Evolutionary conservation across 768 basidiomycete species (phyloP).

Genomic region (Phallus indusiatus): DNA sequence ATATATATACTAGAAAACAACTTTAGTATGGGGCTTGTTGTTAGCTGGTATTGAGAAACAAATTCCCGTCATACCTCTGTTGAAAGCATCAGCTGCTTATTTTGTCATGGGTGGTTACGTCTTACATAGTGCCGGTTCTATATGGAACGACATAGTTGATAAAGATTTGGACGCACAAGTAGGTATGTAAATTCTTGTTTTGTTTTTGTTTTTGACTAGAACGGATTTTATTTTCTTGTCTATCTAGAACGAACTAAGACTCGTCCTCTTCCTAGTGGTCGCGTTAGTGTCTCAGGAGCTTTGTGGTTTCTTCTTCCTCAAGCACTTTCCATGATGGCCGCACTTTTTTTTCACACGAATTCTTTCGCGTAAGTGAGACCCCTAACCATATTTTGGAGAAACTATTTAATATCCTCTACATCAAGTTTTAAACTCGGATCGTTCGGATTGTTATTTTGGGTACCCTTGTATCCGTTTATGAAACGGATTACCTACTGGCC

Average conservation of each 20-base stretch:
- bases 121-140: not conserved
- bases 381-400: not conserved
- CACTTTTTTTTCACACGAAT: not conserved
- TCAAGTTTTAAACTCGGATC: no score
- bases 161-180: not conserved
- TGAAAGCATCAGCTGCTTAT: not conserved
- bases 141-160: slow-evolving; percentile 1
- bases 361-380: not conserved
- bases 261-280: not conserved
- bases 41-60: not conserved
- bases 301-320: not conserved
- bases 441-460: no score
- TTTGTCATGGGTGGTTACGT: not conserved
- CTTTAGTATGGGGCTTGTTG: not conserved
- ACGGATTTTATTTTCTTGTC: no score
- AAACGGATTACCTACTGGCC: slow-evolving; percentile 27
- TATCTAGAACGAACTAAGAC: not conserved
- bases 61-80: not conserved
- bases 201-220: not conserved
- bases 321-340: not conserved
- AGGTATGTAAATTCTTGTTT: not conserved
- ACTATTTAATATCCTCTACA: not conserved
- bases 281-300: not conserved
- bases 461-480: slow-evolving; percentile 37
- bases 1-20: not conserved